phyloP scores from a whole-genome alignment of 2,329 filamentous ascomycete species.

The Chaetomium globosum region DNA sequence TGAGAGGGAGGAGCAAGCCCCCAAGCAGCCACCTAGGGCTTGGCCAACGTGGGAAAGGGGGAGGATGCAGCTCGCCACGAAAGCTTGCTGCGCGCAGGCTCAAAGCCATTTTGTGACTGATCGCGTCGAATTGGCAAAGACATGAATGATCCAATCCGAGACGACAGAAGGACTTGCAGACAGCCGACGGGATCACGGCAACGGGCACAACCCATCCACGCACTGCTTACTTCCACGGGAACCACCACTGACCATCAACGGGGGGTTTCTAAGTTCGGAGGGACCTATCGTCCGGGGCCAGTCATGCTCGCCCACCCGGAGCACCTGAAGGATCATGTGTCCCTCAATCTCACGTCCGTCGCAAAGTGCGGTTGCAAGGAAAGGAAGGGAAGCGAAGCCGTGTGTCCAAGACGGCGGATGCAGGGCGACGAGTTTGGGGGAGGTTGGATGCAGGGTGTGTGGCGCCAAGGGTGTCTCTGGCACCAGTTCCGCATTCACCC shows the following conservation, averaged over 20 bases:
- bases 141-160: not conserved
- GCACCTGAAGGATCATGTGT: slow-evolving; percentile 17
- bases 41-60: slow-evolving; percentile 9
- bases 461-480: not conserved
- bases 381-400: not conserved
- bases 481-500: not conserved
- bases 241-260: not conserved
- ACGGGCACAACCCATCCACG: not conserved
- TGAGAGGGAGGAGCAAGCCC: slow-evolving; percentile 14
- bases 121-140: not conserved
- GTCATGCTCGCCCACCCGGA: not conserved
- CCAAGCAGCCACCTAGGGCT: not conserved
- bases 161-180: not conserved
- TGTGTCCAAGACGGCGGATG: not conserved
- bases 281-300: not conserved
- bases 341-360: not conserved
- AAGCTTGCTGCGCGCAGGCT: not conserved
- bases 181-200: not conserved
- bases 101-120: slow-evolving; percentile 1
- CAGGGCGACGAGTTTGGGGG: slow-evolving; percentile 15
- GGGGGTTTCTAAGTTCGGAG: not conserved
- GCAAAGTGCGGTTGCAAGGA: slow-evolving; percentile 17
- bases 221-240: not conserved
- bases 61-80: not conserved
- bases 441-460: slow-evolving; percentile 2